These are phyloP conservation scores for Eragrostis curvula DNA, from an alignment of 176 grass and related monocot species.

Conservation along the genomic window DNA sequence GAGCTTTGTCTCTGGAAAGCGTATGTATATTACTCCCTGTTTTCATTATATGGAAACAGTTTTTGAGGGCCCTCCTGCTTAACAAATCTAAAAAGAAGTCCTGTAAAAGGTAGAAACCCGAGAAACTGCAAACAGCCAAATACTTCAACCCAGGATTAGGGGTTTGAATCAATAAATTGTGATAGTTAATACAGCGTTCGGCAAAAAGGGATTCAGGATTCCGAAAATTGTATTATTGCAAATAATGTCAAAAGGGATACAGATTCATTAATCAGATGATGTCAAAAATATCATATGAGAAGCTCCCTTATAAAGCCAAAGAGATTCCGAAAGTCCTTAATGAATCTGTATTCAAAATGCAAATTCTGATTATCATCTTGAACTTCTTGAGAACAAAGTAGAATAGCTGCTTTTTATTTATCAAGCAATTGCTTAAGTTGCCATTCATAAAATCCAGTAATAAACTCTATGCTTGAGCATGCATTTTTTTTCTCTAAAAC, in stretches of 20 bases:
- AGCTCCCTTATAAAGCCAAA: no score
- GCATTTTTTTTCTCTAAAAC: not conserved
- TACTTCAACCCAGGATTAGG: not conserved
- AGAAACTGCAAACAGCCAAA: not conserved
- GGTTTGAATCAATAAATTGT: not conserved
- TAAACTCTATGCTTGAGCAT: not conserved
- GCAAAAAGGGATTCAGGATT: not conserved
- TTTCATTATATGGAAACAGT: slow-evolving; percentile 1
- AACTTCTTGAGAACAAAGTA: no score
- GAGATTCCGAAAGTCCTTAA: no score
- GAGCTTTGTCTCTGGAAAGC: slow-evolving; percentile 88
- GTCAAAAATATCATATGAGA: no score
- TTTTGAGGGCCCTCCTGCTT: not conserved
- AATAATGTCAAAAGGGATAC: no score
- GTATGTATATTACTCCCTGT: slow-evolving; percentile 46
- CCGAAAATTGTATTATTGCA: no score
- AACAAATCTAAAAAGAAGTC: not conserved
- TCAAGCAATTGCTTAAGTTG: not conserved
- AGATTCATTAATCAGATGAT: no score
- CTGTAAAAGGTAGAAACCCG: not conserved
- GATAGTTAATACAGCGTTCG: not conserved
- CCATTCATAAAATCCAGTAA: not conserved
- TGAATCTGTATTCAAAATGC: no score
- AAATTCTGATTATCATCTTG: no score
- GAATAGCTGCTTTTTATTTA: not conserved